A percentile compares a stretch with the other conserved stretches of the same genome.
Evolutionary conservation across 192 early-diverging fungal genomes (phyloP).

Genomic region (Gamsiella multidivaricata): DNA sequence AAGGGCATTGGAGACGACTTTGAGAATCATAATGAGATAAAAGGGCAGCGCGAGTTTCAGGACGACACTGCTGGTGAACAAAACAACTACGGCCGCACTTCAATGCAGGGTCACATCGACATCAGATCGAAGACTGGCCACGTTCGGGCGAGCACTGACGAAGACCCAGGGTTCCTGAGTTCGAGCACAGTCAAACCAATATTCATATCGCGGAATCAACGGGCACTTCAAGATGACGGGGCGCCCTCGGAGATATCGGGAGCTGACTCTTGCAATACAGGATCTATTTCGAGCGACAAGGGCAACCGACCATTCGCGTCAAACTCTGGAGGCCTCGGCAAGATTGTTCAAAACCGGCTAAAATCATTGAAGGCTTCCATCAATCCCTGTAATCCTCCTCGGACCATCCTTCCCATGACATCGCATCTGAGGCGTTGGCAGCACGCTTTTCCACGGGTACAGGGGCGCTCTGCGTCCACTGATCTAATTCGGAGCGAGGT

Average conservation of each 20-base stretch:
- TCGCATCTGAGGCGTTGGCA: slow-evolving; percentile 87
- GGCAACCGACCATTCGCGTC: slow-evolving; percentile 33
- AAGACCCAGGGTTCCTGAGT: slow-evolving; percentile 57
- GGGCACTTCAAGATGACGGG: slow-evolving; percentile 21
- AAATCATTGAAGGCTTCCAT: slow-evolving; percentile 40
- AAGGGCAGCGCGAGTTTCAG: slow-evolving; percentile 7
- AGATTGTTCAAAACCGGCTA: slow-evolving; percentile 40
- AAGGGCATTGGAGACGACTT: slow-evolving; percentile 16
- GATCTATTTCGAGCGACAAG: slow-evolving; percentile 46
- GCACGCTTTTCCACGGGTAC: slow-evolving; percentile 74
- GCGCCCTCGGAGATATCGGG: slow-evolving; percentile 22
- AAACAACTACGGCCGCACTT: slow-evolving; percentile 23
- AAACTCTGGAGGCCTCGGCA: slow-evolving; percentile 31
- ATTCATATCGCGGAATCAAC: slow-evolving; percentile 49
- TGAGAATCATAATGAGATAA: slow-evolving; percentile 17
- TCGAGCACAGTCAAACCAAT: slow-evolving; percentile 66
- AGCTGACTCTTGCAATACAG: slow-evolving; percentile 44
- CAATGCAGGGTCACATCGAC: slow-evolving; percentile 25
- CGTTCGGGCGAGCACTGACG: slow-evolving; percentile 54
- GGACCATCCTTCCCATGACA: slow-evolving; percentile 64
- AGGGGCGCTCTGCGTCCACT: slow-evolving; percentile 46
- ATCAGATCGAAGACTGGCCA: slow-evolving; percentile 35
- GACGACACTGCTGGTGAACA: slow-evolving; percentile 19
- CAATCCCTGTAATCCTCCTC: slow-evolving; percentile 82
- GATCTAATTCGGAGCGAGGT: slow-evolving; percentile 61